Percentiles rank a stretch among this genome's conserved stretches.
Evolutionary conservation across 805 yeast genomes (phyloP).

Genomic region (Isabelozyma pseudorhagii): DNA sequence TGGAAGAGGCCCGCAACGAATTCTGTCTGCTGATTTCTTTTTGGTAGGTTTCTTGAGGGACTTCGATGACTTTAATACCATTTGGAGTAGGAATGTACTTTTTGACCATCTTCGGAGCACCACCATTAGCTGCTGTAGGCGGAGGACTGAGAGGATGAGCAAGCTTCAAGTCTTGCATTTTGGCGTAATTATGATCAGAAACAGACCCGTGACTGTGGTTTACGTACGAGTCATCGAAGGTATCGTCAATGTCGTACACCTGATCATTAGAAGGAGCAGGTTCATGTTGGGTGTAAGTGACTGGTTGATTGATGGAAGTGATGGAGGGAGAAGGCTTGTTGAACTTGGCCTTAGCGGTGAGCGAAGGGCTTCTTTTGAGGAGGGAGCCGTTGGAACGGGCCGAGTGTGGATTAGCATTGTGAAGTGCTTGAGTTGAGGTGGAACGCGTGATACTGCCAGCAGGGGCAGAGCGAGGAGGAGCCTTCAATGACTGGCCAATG

Average conservation of each 20-base stretch:
- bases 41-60: conserved; percentile 47
- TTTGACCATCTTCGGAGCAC: conserved; percentile 47
- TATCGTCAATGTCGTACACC: conserved; percentile 25
- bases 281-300: background rate
- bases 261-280: conserved; percentile 5
- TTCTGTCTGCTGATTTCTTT: conserved; percentile 38
- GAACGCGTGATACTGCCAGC: conserved; percentile 2
- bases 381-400: conserved; percentile 6
- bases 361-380: conserved; percentile 8
- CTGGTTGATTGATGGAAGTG: background rate
- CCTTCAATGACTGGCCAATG: conserved; percentile 33
- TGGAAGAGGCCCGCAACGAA: conserved; percentile 32
- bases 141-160: conserved; percentile 9
- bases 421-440: conserved; percentile 3
- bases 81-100: conserved; percentile 72
- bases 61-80: conserved; percentile 69
- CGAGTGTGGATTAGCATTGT: background rate
- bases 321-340: background rate
- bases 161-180: conserved; percentile 33
- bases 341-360: background rate
- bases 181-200: conserved; percentile 29
- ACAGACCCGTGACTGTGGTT: conserved; percentile 14
- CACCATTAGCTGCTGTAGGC: background rate
- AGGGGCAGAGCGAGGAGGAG: conserved; percentile 9
- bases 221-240: conserved; percentile 27